Conservation (phyloP, 192 early-diverging fungal genomes). For the Radiomyces spectabilis region DNA sequence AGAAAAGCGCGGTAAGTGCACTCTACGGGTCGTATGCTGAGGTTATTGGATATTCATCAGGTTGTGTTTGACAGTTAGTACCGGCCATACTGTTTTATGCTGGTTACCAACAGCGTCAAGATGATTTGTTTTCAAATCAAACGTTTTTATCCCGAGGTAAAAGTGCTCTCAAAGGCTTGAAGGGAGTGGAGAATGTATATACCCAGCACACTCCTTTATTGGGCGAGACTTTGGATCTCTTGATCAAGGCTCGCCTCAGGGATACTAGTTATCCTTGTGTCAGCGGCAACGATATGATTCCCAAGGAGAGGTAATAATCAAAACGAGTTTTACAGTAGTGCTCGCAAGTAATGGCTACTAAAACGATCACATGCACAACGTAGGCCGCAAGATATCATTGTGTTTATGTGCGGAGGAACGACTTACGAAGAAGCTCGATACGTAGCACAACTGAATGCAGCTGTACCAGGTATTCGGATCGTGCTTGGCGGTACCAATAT, state of each 20-base stretch:
- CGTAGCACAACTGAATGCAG: conserved; percentile 76
- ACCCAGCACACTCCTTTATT: conserved; percentile 92
- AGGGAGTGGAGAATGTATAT: conserved; percentile 98
- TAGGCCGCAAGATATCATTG: conserved; percentile 90
- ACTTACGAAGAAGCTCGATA: conserved; percentile 91
- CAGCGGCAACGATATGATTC: conserved; percentile 34
- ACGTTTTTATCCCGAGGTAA: conserved; percentile 78
- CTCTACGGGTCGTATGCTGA: no score
- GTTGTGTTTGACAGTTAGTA: no score
- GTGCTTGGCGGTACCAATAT: conserved; percentile 90
- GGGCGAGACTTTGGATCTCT: conserved; percentile 65
- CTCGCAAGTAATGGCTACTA: neutral
- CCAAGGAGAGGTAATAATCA: conserved; percentile 43
- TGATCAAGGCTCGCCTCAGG: conserved; percentile 76
- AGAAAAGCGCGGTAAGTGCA: conserved; percentile 61
- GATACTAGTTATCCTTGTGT: conserved; percentile 74
- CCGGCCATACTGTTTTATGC: conserved; percentile 70
- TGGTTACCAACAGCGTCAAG: conserved; percentile 71
- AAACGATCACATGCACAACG: neutral
- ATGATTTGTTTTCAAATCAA: conserved; percentile 85
- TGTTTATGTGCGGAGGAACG: conserved; percentile 94
- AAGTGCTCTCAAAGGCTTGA: conserved; percentile 89
- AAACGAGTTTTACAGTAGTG: neutral
- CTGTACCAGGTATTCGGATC: conserved; percentile 68
- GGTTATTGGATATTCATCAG: no score